These are phyloP conservation scores for Smittium culicis DNA, from an alignment of 371 early-diverging fungal genomes.

Conservation along the genomic window DNA sequence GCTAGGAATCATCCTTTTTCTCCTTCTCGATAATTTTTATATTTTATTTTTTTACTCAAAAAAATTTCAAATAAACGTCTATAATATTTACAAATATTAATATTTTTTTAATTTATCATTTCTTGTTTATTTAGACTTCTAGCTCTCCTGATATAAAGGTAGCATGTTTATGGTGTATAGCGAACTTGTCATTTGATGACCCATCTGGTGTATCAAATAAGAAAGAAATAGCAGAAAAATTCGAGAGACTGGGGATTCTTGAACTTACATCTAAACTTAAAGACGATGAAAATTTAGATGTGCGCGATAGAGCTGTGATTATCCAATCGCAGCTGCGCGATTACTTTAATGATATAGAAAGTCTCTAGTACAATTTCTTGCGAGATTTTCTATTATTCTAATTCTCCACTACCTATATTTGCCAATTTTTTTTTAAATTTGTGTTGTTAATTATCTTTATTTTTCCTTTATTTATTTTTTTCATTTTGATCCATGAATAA, in stretches of 20 bases:
- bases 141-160: background rate
- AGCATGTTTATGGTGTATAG: conserved; percentile 6
- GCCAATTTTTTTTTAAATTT: too few relatives aligned
- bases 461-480: background rate
- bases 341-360: background rate
- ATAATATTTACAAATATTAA: background rate
- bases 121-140: background rate
- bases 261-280: background rate
- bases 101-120: background rate
- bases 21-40: too few relatives aligned
- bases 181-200: conserved; percentile 5
- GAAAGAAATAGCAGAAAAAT: background rate
- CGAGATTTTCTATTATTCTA: too few relatives aligned
- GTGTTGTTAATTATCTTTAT: too few relatives aligned
- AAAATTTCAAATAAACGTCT: too few relatives aligned
- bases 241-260: conserved; percentile 2
- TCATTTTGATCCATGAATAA: too few relatives aligned
- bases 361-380: background rate
- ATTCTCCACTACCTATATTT: too few relatives aligned
- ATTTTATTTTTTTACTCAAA: too few relatives aligned
- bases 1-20: too few relatives aligned
- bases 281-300: conserved; percentile 2
- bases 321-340: background rate
- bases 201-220: background rate
- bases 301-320: conserved; percentile 9